Conservation (phyloP, 2,329 filamentous ascomycete genomes). For the Colletotrichum echinochloae region DNA sequence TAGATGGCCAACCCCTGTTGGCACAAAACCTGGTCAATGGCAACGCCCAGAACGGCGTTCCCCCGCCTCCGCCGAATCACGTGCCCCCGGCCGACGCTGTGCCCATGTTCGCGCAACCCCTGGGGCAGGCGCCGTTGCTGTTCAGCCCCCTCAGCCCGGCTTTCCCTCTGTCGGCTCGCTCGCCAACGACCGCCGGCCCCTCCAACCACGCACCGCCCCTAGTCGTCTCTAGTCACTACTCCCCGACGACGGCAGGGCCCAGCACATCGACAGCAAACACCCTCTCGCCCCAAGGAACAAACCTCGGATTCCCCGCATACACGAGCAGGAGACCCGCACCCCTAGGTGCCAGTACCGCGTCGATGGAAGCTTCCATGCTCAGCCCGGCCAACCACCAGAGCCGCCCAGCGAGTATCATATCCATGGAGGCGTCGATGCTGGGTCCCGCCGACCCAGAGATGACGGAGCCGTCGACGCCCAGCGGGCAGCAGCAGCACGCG, state of each 20-base stretch:
- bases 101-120: slow-evolving; percentile 37
- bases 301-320: slow-evolving; percentile 34
- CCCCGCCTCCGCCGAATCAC: slow-evolving; percentile 37
- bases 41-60: slow-evolving; percentile 20
- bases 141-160: slow-evolving; percentile 35
- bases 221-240: slow-evolving; percentile 35
- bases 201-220: slow-evolving; percentile 32
- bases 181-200: slow-evolving; percentile 21
- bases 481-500: slow-evolving; percentile 26
- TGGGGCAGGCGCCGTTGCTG: slow-evolving; percentile 30
- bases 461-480: slow-evolving; percentile 24
- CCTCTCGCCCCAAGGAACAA: slow-evolving; percentile 38
- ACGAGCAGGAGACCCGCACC: slow-evolving; percentile 33
- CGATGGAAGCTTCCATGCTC: slow-evolving; percentile 39
- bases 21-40: slow-evolving; percentile 41
- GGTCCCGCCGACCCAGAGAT: slow-evolving; percentile 22
- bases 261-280: slow-evolving; percentile 31
- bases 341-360: slow-evolving; percentile 39
- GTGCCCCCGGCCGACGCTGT: slow-evolving; percentile 23
- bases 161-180: slow-evolving; percentile 29
- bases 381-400: slow-evolving; percentile 33
- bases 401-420: slow-evolving; percentile 33
- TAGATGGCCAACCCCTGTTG: slow-evolving; percentile 46
- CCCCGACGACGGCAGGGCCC: slow-evolving; percentile 14
- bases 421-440: slow-evolving; percentile 39